Percentiles rank a stretch among this genome's conserved stretches.
phyloP scores from a whole-genome alignment of 2,329 filamentous ascomycete species.

The Pseudopyricularia cyperi region DNA sequence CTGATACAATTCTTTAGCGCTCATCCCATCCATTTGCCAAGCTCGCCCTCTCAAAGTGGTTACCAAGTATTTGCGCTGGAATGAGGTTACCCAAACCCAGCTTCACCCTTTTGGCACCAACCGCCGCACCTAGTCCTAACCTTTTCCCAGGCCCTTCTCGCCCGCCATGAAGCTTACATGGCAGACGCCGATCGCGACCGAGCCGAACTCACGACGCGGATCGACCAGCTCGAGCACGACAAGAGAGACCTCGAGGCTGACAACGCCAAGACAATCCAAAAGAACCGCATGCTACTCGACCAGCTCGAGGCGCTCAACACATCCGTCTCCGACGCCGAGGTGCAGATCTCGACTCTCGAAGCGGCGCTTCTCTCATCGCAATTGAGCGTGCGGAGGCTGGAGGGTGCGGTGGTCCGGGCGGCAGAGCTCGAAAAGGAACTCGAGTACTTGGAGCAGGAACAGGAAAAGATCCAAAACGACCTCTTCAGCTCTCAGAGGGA shows the following conservation, averaged over 20 bases:
- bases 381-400: slow-evolving; percentile 61
- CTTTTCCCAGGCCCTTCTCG: slow-evolving; percentile 72
- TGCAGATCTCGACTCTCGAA: slow-evolving; percentile 64
- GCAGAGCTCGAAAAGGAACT: slow-evolving; percentile 72
- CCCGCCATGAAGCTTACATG: slow-evolving; percentile 90
- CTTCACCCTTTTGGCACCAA: too few species aligned
- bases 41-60: not conserved
- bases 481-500: slow-evolving; percentile 58
- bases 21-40: not conserved
- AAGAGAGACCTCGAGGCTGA: slow-evolving; percentile 62
- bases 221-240: slow-evolving; percentile 61
- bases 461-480: slow-evolving; percentile 56
- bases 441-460: slow-evolving; percentile 66
- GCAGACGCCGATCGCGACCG: slow-evolving; percentile 82
- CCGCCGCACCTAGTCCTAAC: slow-evolving; percentile 36
- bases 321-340: slow-evolving; percentile 67
- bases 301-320: slow-evolving; percentile 77
- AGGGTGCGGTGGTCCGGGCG: slow-evolving; percentile 60
- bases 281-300: slow-evolving; percentile 69
- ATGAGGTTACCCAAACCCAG: not conserved
- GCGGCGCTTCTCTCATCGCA: slow-evolving; percentile 66
- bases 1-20: not conserved
- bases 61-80: not conserved
- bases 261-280: slow-evolving; percentile 67
- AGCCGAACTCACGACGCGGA: slow-evolving; percentile 54